Evolutionary conservation across 148 eudicot species (phyloP), one percentile per base, ranked within the genome.

Genomic region (Pouteria glomerata): DNA sequence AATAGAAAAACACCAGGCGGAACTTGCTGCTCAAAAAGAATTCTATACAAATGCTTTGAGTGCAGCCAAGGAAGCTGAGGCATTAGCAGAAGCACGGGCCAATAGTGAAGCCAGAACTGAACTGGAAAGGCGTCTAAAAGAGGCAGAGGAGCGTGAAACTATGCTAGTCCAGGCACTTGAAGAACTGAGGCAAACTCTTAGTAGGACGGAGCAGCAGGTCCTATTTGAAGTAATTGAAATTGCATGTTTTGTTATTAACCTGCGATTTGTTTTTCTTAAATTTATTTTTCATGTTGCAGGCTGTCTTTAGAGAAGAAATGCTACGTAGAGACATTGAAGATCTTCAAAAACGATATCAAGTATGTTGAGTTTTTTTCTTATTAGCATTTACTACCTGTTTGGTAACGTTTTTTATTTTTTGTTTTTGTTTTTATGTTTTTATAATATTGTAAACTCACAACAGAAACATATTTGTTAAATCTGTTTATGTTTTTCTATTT

Each of bases 161-260:
- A 88, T 95, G 97, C 83, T 95, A 59, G 96, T 91, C 73, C 96
- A 95, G 78, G 80, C 97, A n/a, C 93, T 95, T 70, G 93, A 95
- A 74, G 96, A 91, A 77, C 78, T 95, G 75, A 88, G 98, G 76
- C 84, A 88, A 78, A 88, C 98, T 37, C 80, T 95, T 71, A 95
- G 88, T 79, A 89, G 90, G 80, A 88, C 81, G 68, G 98, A 95
- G 77, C 98, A 95, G 77, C 96, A 95, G 98, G 98, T 94, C 63
- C 60, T 8, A 63, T 39, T 79, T 48, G 30, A 42, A 35, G 29
- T 59, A 44, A 19, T 31, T 41, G 61, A 27, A 55, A 47, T 48
- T 59, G 56, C 55, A 37, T 23, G 50, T 74, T 67, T 66, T 65
- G 14, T 56, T 27, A 56, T 18, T 21, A n/a, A 58, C 14, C 37